Evolutionary conservation across 345 rosid species (phyloP).

Genomic region (Citrus medica): DNA sequence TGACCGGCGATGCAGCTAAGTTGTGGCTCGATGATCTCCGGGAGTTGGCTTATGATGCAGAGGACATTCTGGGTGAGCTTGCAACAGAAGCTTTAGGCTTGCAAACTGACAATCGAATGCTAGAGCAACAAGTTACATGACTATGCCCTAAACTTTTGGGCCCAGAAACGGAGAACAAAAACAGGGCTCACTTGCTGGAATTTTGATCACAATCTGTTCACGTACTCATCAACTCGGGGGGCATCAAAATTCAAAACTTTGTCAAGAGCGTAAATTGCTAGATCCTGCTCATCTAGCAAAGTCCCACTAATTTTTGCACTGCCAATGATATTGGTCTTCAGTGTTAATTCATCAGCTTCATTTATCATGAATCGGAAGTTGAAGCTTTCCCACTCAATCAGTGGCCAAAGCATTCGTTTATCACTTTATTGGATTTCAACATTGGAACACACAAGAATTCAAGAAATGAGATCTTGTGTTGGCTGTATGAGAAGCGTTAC

Average conservation of each 20-base stretch:
- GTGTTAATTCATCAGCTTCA: constrained; percentile 62
- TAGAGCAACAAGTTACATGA: too few species aligned
- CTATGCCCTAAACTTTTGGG: too few species aligned
- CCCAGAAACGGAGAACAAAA: too few species aligned
- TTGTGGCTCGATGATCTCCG: too few species aligned
- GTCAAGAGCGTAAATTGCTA: constrained; percentile 60
- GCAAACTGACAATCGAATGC: too few species aligned
- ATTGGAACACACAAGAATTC: background rate
- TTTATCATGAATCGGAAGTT: constrained; percentile 28
- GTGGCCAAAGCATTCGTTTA: background rate
- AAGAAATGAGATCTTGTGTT: background rate
- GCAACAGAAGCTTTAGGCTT: too few species aligned
- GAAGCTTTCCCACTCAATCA: background rate
- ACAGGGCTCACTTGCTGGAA: too few species aligned
- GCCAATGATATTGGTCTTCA: constrained; percentile 58
- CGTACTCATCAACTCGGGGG: constrained; percentile 5
- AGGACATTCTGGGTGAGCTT: too few species aligned
- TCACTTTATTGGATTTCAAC: background rate
- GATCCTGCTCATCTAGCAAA: constrained; percentile 65
- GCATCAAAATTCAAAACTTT: constrained; percentile 72
- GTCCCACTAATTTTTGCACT: constrained; percentile 17
- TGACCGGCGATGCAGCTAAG: too few species aligned
- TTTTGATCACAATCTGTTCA: too few species aligned
- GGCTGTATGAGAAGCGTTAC: too few species aligned
- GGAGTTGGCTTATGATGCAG: too few species aligned